Percentiles rank a stretch among this genome's conserved stretches.
These are phyloP conservation scores for Rhizopus delemar DNA, from an alignment of 371 early-diverging fungal genomes.

Conservation along the genomic window DNA sequence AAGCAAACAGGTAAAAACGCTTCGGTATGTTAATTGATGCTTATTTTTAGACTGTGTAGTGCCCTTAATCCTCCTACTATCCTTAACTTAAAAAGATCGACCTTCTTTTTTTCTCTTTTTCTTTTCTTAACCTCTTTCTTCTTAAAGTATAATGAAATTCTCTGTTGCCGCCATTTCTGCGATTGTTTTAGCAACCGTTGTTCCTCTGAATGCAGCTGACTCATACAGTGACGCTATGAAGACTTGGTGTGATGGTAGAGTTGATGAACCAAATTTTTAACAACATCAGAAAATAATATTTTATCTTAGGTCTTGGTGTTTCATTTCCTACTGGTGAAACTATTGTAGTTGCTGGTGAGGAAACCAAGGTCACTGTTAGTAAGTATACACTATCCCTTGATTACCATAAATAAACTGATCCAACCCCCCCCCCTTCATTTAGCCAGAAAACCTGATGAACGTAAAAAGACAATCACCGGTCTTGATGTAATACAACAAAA, in stretches of 20 bases:
- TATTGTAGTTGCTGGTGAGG: constrained; percentile 35
- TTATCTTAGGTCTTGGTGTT: constrained; percentile 26
- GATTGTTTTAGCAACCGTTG: constrained; percentile 31
- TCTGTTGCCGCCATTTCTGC: constrained; percentile 49
- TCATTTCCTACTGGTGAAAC: constrained; percentile 19
- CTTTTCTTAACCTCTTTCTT: neutral
- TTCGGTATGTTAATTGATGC: neutral
- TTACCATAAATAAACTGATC: neutral
- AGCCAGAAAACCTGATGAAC: constrained; percentile 31
- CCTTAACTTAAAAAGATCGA: neutral
- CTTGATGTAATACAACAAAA: constrained; percentile 41
- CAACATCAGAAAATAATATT: neutral
- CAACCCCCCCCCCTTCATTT: no score
- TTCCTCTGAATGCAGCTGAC: constrained; percentile 36
- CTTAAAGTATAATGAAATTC: constrained; percentile 39
- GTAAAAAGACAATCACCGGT: constrained; percentile 42
- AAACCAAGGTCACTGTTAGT: constrained; percentile 36
- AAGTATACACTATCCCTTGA: constrained; percentile 3
- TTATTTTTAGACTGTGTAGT: neutral
- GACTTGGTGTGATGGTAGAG: constrained; percentile 44
- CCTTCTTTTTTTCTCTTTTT: neutral
- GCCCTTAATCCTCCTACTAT: neutral
- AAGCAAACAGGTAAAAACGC: no score
- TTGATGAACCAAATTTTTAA: no score
- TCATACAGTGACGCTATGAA: constrained; percentile 47